phyloP scores from a whole-genome alignment of 371 early-diverging fungal genomes.

The Caulochytrium protostelioides region DNA sequence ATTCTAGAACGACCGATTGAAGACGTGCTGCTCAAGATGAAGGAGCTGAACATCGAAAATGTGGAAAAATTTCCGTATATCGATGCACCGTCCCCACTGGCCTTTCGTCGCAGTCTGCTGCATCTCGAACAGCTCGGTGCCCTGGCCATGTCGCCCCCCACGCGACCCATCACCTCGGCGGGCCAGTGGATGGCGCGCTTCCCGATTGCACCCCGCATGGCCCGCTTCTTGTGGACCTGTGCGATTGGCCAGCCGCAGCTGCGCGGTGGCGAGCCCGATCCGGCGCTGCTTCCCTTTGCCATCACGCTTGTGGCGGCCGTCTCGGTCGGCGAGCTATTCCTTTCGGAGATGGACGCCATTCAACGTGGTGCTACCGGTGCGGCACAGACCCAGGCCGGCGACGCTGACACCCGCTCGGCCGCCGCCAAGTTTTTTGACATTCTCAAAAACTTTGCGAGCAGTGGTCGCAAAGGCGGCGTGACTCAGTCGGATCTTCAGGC shows the following conservation, averaged over 20 bases:
- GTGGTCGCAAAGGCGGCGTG: no score
- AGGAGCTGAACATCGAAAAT: conserved; percentile 81
- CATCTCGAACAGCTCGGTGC: conserved; percentile 49
- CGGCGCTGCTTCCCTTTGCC: conserved; percentile 57
- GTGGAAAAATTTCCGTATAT: conserved; percentile 92
- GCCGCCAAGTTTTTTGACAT: conserved; percentile 12
- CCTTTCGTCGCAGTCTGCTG: not conserved
- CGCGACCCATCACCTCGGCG: conserved; percentile 14
- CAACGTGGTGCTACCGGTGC: not conserved
- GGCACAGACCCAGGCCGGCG: not conserved
- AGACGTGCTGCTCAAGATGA: conserved; percentile 86
- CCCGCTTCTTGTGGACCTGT: conserved; percentile 7
- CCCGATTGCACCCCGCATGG: conserved; percentile 83
- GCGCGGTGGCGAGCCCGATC: conserved; percentile 46
- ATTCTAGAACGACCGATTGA: conserved; percentile 88
- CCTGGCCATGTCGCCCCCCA: conserved; percentile 34
- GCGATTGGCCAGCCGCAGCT: conserved; percentile 34
- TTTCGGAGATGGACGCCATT: conserved; percentile 15
- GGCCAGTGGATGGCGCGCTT: conserved; percentile 57
- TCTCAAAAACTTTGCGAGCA: no score
- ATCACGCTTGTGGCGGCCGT: conserved; percentile 74
- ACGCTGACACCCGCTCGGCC: conserved; percentile 9
- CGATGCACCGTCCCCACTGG: conserved; percentile 4
- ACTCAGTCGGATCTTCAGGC: no score
- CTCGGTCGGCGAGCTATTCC: conserved; percentile 78